Conservation (phyloP, 176 grass and related monocot genomes). For the Triticum dicoccoides region DNA sequence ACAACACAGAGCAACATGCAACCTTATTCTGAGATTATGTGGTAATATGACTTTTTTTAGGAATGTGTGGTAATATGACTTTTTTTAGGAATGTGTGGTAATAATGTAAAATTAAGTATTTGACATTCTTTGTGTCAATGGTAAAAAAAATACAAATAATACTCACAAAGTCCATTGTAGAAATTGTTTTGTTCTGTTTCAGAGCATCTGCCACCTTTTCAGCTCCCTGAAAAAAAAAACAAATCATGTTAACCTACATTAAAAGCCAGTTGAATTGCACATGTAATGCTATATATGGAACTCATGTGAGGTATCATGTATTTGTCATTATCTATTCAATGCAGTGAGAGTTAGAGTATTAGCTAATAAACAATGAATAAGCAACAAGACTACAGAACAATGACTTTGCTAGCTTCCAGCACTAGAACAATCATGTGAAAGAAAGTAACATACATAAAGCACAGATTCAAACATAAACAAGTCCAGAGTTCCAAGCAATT, state of each 20-base stretch:
- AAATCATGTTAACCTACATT: slow-evolving; percentile 30
- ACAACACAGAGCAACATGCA: neutral
- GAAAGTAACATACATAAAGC: neutral
- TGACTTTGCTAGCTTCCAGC: neutral
- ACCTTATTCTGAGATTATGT: neutral
- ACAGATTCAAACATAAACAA: neutral
- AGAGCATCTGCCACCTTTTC: slow-evolving; percentile 91
- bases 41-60: neutral
- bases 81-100: neutral
- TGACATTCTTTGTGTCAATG: neutral
- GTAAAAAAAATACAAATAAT: slow-evolving; percentile 7
- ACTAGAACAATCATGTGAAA: neutral
- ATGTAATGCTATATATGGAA: neutral
- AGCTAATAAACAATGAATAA: slow-evolving; percentile 1
- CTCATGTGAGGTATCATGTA: neutral
- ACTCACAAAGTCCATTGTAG: slow-evolving; percentile 84
- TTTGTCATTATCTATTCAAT: neutral
- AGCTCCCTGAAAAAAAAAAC: slow-evolving; percentile 70
- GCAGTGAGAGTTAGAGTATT: neutral
- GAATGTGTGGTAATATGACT: neutral
- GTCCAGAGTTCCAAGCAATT: neutral
- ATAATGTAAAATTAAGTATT: neutral
- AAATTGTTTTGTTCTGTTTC: slow-evolving; percentile 84
- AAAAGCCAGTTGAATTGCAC: slow-evolving; percentile 20
- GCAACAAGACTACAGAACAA: neutral